Evolutionary conservation across 2,329 filamentous ascomycete species (phyloP), one percentile per base, ranked within the genome.

Genomic region (Xylariaceae sp.): DNA sequence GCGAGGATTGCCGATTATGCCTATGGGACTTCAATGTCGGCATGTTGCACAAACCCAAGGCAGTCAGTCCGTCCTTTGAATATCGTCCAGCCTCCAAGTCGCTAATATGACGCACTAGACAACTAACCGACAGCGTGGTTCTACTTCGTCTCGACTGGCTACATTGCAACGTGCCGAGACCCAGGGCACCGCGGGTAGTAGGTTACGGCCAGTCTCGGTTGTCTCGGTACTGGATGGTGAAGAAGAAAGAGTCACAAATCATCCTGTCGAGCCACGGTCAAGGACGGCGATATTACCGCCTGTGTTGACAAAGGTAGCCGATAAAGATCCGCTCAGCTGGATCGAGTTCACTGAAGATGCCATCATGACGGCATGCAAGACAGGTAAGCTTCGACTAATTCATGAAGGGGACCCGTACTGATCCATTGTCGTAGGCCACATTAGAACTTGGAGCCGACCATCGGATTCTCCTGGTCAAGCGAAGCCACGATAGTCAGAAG

Each of bases 1-100:
- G 93, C 14, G 93, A 98, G 71, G 95, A 99, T 71, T 91, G 93
- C 66, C 83, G 92, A 54, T 78, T 99, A 18, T 85, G 96, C 56
- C 79, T 99, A 12, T 99, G 95, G 95, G 95, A 99, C 77, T 99
- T 99, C 72, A 96, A 89, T 63, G 91, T 96, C 42, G 92, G 92
- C 65, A 98, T 98, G 93, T 81, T 99, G 66, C 90, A 96, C 73
- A 84, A 93, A 57, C 93, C 95, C 19, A 93, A 93, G 75, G 88
- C 85, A 64, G 89, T 92, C 77, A 69, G 89, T 83, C 50, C 48
- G 59, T 63, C 60, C 61, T 57, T 64, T 62, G 20, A 50, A 66
- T 19, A 23, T 47, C 21, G 29, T 51, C 42, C 44, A 16, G 19
- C 2, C 44, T 20, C 12, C 3, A 23, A 47, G 10, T 48, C 50